Evolutionary conservation across 306 rosid species (phyloP), one percentile per base, ranked within the genome.

Genomic region (Mucuna pruriens): DNA sequence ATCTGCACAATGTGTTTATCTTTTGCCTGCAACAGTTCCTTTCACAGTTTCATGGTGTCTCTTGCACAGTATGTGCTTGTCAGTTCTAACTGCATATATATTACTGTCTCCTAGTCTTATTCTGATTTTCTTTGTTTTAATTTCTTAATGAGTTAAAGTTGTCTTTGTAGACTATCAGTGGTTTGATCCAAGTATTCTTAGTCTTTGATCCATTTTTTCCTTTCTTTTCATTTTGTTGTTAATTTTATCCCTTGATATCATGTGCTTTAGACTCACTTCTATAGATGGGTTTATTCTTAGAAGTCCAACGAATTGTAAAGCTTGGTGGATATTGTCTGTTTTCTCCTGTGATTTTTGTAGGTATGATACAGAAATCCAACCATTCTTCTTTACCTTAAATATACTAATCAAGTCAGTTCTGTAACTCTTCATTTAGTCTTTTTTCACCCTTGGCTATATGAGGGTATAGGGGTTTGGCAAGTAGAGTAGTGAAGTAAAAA

Each of bases 21-120:
- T 66, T 74, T 16, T 31, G 33, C 52, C 33, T 40, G 36, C 52
- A 40, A 2, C 23, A 0, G 29, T 39, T 9, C 40, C 60, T 25
- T 19, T 13, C 16, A 74, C 42, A 55, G 25, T 67, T 74, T 75
- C 44, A n/a, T 12, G 20, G 49, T 54, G 67, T 58, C 72, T 44
- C 40, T 54, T 68, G 46, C 19, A 2, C 25, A 33, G 48, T 33
- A 17, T 71, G 38, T 78, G 8, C 19, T 29, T 66, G 45, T 9
- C 2, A 38, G 19, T 45, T 48, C 66, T 57, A 45, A 46, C 33
- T 20, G 49, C 11, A 54, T 70, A 23, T 49, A 33, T 77, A 10
- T 64, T 31, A 26, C 6, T n/a, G 42, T 51, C 52, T 62, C 26
- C 68, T 54, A 25, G 25, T 61, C 16, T 60, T 75, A 36, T 46